phyloP scores from a whole-genome alignment of 148 eudicot species.

The Vaccinium myrtillus region DNA sequence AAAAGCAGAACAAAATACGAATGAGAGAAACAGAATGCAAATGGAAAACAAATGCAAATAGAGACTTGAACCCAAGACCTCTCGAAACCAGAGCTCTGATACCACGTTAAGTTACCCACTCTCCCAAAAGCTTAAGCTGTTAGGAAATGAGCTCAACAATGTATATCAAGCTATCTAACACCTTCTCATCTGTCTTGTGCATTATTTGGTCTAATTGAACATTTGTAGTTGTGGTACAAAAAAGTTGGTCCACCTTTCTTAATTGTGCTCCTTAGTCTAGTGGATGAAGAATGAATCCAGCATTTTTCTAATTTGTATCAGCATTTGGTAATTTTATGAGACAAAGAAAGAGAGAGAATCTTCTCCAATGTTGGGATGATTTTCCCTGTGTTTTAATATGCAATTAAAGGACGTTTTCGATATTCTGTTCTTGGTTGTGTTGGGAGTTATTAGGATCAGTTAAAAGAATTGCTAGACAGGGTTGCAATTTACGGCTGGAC shows the following conservation, averaged over 20 bases:
- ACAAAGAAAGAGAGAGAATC: neutral
- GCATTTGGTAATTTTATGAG: neutral
- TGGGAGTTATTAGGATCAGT: neutral
- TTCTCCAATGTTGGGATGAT: neutral
- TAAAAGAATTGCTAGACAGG: neutral
- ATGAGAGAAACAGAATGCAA: no score
- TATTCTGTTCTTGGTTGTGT: neutral
- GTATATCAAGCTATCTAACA: no score
- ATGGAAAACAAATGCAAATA: no score
- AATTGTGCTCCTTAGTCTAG: neutral
- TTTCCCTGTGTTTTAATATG: neutral
- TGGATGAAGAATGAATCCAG: neutral
- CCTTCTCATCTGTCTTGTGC: conserved; percentile 1
- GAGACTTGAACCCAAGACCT: no score
- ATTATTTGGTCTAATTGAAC: conserved; percentile 1
- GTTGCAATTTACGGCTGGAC: neutral
- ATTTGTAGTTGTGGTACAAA: neutral
- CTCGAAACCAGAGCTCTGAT: no score
- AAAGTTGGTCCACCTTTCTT: neutral
- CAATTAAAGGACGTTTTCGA: neutral
- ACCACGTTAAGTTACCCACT: no score
- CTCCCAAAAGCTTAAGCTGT: no score
- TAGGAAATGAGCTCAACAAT: no score
- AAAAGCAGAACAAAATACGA: no score
- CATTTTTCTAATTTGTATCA: neutral